Evolutionary conservation across 2,329 filamentous ascomycete species (phyloP).

Genomic region (Phyllosticta citribraziliensis): DNA sequence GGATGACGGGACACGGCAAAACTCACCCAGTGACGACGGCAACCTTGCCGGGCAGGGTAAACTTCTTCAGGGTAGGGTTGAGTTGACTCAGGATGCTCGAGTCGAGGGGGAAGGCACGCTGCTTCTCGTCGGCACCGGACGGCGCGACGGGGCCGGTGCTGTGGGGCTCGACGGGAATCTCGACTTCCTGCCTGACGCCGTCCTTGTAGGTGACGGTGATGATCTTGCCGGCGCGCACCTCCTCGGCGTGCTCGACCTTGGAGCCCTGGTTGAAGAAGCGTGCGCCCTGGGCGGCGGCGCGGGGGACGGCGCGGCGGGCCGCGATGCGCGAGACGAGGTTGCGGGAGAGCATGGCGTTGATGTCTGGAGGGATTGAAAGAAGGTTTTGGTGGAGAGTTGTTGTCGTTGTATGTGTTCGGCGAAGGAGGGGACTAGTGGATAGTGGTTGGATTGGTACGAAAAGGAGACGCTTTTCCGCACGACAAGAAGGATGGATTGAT

Average conservation of each 20-base stretch:
- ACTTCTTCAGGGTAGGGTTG: constrained; percentile 57
- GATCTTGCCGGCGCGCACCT: constrained; percentile 9
- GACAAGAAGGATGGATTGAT: constrained; percentile 1
- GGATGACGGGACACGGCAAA: constrained; percentile 4
- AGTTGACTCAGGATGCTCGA: constrained; percentile 42
- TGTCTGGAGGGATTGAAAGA: background rate
- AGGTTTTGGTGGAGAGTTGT: background rate
- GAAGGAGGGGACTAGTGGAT: background rate
- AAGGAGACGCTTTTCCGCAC: background rate
- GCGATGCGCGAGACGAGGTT: constrained; percentile 6
- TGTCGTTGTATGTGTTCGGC: background rate
- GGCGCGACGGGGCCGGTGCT: constrained; percentile 20
- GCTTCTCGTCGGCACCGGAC: constrained; percentile 22
- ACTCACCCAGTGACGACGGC: constrained; percentile 62
- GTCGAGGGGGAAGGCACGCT: constrained; percentile 21
- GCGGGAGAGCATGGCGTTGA: constrained; percentile 5
- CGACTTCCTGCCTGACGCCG: constrained; percentile 9
- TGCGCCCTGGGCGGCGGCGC: constrained; percentile 2
- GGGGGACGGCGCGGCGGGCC: constrained; percentile 4
- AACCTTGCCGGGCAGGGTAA: constrained; percentile 60
- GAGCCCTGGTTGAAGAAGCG: constrained; percentile 7
- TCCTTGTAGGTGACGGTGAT: constrained; percentile 10
- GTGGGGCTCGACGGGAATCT: constrained; percentile 26
- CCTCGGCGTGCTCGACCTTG: constrained; percentile 8
- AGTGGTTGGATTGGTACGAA: background rate